phyloP scores from a whole-genome alignment of 192 early-diverging fungal genomes.

The Pecoramyces ruminantium region DNA sequence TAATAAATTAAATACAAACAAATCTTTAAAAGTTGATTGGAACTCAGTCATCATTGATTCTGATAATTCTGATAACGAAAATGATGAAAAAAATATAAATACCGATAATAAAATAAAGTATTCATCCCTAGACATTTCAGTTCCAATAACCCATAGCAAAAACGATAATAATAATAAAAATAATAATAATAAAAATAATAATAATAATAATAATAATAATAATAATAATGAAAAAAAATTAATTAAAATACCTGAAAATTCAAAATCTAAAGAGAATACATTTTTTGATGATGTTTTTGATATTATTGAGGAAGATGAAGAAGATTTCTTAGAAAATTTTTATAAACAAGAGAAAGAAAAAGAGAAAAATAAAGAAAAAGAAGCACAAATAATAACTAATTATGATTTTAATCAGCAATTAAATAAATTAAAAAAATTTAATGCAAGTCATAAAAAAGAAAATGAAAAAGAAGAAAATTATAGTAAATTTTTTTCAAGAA shows the following conservation, averaged over 20 bases:
- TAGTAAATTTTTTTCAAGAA: background rate
- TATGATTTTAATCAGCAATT: background rate
- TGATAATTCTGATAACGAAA: background rate
- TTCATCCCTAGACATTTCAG: background rate
- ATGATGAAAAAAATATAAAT: background rate
- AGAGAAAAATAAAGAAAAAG: background rate
- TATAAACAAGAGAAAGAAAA: background rate
- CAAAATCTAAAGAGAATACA: background rate
- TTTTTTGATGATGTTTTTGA: background rate
- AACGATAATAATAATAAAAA: background rate
- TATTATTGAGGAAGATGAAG: background rate
- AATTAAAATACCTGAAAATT: background rate
- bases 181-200: too few relatives aligned
- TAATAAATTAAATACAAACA: background rate
- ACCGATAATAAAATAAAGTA: background rate
- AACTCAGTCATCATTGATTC: background rate
- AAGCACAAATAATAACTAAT: background rate
- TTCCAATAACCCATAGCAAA: background rate
- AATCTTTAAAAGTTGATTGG: background rate
- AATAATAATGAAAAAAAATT: too few relatives aligned
- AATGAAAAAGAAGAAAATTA: background rate
- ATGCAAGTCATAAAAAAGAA: background rate
- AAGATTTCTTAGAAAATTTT: background rate
- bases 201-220: background rate
- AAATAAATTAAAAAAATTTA: background rate